Percentiles rank a stretch among this genome's conserved stretches.
phyloP scores from a whole-genome alignment of 1,139 yeast species.

The Diutina sp. region DNA sequence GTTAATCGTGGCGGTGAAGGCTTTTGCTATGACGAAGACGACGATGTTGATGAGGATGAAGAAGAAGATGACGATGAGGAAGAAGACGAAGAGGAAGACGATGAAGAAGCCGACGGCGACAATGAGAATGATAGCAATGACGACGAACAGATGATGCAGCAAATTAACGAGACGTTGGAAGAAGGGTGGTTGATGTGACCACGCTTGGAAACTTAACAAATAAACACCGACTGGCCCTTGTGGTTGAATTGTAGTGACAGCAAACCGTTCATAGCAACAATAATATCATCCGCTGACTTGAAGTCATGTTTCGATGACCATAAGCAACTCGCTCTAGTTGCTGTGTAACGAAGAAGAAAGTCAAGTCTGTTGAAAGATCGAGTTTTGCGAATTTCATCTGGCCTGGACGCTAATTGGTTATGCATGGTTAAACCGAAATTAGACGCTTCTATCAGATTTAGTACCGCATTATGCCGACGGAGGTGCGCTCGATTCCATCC shows the following conservation, averaged over 20 bases:
- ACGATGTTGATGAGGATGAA: neutral
- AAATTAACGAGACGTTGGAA: neutral
- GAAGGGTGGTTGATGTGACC: conserved; percentile 1
- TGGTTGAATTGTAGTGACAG: neutral
- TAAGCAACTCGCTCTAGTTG: too few relatives aligned
- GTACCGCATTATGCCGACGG: neutral
- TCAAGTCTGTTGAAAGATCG: too few relatives aligned
- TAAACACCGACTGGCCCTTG: too few relatives aligned
- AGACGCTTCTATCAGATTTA: too few relatives aligned
- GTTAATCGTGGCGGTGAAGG: conserved; percentile 1
- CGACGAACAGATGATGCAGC: neutral
- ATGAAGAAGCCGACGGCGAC: conserved; percentile 1
- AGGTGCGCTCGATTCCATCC: neutral
- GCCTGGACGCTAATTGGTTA: too few relatives aligned
- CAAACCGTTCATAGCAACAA: neutral
- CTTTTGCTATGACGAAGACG: neutral
- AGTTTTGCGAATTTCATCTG: too few relatives aligned
- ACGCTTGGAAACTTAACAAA: too few relatives aligned
- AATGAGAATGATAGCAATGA: conserved; percentile 10
- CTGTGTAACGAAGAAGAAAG: too few relatives aligned
- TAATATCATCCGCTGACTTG: too few relatives aligned
- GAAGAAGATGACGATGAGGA: conserved; percentile 3
- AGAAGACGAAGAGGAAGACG: conserved; percentile 5
- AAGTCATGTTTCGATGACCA: too few relatives aligned
- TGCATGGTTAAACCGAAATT: too few relatives aligned